These are phyloP conservation scores for Marsdenia floribunda DNA, from an alignment of 257 asterid species.

Conservation along the genomic window DNA sequence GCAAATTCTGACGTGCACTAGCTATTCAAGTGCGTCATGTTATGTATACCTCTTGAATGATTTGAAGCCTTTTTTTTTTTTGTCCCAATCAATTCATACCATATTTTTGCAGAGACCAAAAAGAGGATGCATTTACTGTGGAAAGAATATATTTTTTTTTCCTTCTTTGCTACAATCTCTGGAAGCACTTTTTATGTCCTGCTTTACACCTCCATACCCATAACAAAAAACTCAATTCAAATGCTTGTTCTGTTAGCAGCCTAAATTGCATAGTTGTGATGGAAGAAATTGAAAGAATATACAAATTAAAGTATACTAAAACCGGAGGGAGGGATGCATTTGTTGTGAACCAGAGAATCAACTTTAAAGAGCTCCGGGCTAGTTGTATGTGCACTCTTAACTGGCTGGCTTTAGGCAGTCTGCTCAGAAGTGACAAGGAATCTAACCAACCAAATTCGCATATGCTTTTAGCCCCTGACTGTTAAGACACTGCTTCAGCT, in stretches of 20 bases:
- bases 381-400: conserved; percentile 9
- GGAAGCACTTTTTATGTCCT: not conserved
- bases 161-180: not conserved
- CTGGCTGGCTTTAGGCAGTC: not conserved
- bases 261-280: not conserved
- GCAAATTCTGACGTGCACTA: not conserved
- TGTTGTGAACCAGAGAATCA: not conserved
- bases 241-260: not conserved
- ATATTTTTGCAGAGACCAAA: not conserved
- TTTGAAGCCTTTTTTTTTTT: too few species aligned
- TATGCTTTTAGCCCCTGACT: conserved; percentile 72
- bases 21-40: not conserved
- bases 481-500: conserved; percentile 64
- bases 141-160: not conserved
- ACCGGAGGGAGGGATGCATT: not conserved
- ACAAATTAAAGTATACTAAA: not conserved
- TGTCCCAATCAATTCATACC: too few species aligned
- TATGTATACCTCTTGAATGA: too few species aligned
- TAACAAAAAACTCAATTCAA: not conserved
- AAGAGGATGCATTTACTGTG: not conserved
- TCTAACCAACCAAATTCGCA: conserved; percentile 46
- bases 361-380: not conserved
- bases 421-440: not conserved
- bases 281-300: not conserved
- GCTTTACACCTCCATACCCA: not conserved